Base-by-base conservation (phyloP, 805 yeast species). In the Starmerella apis region DNA sequence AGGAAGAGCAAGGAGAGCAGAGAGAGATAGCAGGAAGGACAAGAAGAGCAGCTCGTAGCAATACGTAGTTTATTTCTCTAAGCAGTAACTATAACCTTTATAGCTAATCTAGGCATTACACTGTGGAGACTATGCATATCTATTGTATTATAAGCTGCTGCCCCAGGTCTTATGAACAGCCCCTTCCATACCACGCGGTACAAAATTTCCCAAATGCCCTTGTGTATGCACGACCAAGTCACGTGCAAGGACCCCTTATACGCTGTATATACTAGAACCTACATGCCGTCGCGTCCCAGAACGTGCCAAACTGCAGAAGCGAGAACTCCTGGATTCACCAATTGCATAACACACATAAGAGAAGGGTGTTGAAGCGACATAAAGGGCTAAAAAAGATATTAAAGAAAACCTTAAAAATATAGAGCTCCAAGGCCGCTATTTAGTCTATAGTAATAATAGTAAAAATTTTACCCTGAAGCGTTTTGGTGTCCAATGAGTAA, bases 131-230 rank as follows among this genome's bases (percentile, higher is more conserved):
- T n/a, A n/a, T n/a, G n/a, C n/a, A n/a, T n/a, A n/a, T n/a, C n/a
- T n/a, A n/a, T n/a, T n/a, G n/a, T n/a, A n/a, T n/a, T n/a, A n/a
- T n/a, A n/a, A 11, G 30, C 30, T 11, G 10, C 27, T 25, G 19
- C 23, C 31, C 37, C 20, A 18, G 14, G 9, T 28, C 28, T 43
- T 25, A 4, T n/a, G 37, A 14, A 13, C 35, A 18, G 28, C 30
- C 43, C 38, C 33, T 46, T 24, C 27, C 22, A 37, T 22, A 43
- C 55, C 66, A 54, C 37, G 19, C 20, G 22, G 22, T n/a, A 16
- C 37, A 18, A 33, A 13, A 33, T 18, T 11, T n/a, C 18, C 4
- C n/a, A 31, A 8, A 8, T 33, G 19, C 37, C 37, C 37, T 33
- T 33, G 22, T 22, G 22, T 33, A 22, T 33, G 37, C 37, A 18